Evolutionary conservation across 169 alveolate species (phyloP).

Genomic region (Perkinsus chesapeaki): DNA sequence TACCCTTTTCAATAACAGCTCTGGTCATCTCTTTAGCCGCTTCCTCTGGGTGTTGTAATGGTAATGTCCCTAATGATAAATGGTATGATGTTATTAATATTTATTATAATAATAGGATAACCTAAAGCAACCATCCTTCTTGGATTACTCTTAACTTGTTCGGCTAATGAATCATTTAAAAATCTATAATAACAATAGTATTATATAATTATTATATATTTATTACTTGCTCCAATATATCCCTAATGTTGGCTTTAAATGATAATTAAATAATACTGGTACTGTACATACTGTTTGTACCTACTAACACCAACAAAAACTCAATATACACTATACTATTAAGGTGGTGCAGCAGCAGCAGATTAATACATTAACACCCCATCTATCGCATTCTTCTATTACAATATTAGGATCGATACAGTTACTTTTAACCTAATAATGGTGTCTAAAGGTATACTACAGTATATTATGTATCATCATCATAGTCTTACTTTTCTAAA

Average conservation of each 20-base stretch:
- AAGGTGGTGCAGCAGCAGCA: not conserved
- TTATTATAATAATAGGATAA: not conserved
- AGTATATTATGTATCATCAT: too few relatives aligned
- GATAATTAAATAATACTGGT: conserved; percentile 6
- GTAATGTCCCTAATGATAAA: not conserved
- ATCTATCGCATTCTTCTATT: not conserved
- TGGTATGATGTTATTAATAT: not conserved
- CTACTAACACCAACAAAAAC: not conserved
- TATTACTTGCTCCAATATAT: not conserved
- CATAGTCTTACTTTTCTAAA: not conserved
- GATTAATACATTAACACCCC: not conserved
- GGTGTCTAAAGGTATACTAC: too few relatives aligned
- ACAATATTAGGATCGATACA: not conserved
- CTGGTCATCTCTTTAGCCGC: conserved; percentile 3
- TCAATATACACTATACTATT: not conserved
- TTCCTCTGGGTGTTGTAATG: conserved; percentile 1
- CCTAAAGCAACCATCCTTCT: conserved; percentile 1
- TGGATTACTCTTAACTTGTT: not conserved
- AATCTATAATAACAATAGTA: not conserved
- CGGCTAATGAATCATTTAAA: not conserved
- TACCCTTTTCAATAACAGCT: not conserved
- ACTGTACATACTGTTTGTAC: not conserved
- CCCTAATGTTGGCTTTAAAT: not conserved
- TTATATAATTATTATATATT: not conserved
- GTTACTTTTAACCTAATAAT: not conserved